Evolutionary conservation across 305 asterid genomes (phyloP).

Genomic region (Lippia alba): DNA sequence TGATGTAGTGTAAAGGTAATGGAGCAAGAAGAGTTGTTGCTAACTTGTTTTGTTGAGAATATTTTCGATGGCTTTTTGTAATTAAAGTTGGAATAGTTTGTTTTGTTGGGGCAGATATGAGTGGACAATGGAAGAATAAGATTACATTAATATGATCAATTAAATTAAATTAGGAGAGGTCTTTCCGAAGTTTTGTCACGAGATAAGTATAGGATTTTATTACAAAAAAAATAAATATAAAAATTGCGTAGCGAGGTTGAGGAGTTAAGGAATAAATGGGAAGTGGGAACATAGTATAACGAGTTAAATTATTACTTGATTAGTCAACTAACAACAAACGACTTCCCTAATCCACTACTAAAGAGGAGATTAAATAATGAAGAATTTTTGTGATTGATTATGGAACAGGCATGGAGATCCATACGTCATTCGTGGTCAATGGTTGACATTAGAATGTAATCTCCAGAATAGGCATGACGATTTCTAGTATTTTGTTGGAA

Average conservation of each 20-base stretch:
- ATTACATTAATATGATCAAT: not conserved
- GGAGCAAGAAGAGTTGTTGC: slow-evolving; percentile 68
- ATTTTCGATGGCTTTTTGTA: slow-evolving; percentile 39
- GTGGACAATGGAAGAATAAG: slow-evolving; percentile 18
- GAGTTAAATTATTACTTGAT: slow-evolving; percentile 30
- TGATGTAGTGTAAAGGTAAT: slow-evolving; percentile 39
- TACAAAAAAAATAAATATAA: not conserved
- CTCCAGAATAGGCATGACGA: not conserved
- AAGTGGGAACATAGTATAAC: not conserved
- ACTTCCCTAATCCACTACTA: slow-evolving; percentile 66
- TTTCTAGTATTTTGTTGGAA: too few relatives aligned
- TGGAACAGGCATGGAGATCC: not conserved
- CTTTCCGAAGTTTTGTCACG: slow-evolving; percentile 1
- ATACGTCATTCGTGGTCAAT: not conserved
- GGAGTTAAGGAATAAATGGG: not conserved
- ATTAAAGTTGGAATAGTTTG: slow-evolving; percentile 10
- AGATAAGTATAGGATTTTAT: slow-evolving; percentile 8
- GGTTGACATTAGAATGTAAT: not conserved
- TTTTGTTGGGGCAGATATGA: slow-evolving; percentile 51
- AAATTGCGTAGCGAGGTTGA: not conserved
- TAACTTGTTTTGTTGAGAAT: slow-evolving; percentile 29
- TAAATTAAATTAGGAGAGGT: slow-evolving; percentile 15
- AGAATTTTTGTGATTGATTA: not conserved
- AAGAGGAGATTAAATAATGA: slow-evolving; percentile 5
- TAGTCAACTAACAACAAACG: slow-evolving; percentile 47